Evolutionary conservation across 2,329 filamentous ascomycete genomes (phyloP), one percentile per base, ranked within the genome.

Genomic region (Diaporthe amygdali): DNA sequence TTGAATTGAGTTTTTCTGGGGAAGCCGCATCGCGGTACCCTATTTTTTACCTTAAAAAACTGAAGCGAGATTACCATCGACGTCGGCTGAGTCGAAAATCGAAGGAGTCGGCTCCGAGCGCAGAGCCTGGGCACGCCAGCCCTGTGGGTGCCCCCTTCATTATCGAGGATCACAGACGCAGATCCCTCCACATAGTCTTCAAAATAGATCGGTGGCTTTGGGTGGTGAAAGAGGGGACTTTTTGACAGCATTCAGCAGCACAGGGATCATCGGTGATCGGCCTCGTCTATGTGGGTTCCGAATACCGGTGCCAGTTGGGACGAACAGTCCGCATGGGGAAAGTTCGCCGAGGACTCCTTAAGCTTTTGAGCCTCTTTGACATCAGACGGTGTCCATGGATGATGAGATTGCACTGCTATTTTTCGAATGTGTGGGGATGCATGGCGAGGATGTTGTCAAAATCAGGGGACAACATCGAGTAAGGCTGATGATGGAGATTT

Each of bases 371-470:
- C 56, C 56, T 63, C 56, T 63, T 63, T 22, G 56, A 63, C 41
- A 63, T 32, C 56, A 63, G 39, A 63, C 39, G 56, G 39, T 46
- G 39, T 32, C 22, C 22, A 63, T 22, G 22, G n/a, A 9, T 27
- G 27, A 30, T 63, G 56, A 63, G 39, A 63, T 63, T 63, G n/a
- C 56, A 46, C 56, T 63, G 20, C 56, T 63, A 63, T 63, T 63
- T 63, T 63, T 46, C 39, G 39, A 63, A 34, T 22, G 15, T 63
- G 56, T 63, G 56, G 56, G 25, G 32, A 63, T 63, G 25, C 27
- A 63, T 30, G 56, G 25, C 39, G 39, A 63, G 27, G 39, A 46
- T 63, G 56, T 17, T 14, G 34, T 20, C 22, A 25, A 25, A 41
- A 30, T 7, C 54, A 55, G 14, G 32, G 34, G 51, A 6, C 25